phyloP scores from a whole-genome alignment of 2,329 filamentous ascomycete genomes.

The Colletotrichum lentis region DNA sequence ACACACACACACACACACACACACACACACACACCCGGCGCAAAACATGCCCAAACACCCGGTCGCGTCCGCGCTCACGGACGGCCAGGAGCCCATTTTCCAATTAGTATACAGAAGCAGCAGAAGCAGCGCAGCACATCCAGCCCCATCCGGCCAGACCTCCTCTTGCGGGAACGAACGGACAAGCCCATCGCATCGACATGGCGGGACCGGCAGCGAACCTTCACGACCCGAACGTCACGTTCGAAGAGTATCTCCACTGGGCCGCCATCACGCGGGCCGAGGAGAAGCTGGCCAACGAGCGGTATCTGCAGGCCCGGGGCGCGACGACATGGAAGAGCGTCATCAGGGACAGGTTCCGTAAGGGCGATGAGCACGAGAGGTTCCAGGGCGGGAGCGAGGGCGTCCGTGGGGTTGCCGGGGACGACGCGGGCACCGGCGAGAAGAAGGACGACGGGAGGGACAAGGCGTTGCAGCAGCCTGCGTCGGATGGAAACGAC shows the following conservation, averaged over 20 bases:
- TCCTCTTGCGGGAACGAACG: not conserved
- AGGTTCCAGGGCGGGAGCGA: conserved; percentile 13
- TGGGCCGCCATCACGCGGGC: conserved; percentile 42
- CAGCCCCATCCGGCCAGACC: not conserved
- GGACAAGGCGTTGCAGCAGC: conserved; percentile 9
- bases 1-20: too few species aligned
- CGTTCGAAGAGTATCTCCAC: conserved; percentile 44
- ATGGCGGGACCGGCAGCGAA: conserved; percentile 4
- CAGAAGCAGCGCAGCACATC: not conserved
- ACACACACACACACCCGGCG: conserved; percentile 12
- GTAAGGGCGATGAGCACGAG: conserved; percentile 35
- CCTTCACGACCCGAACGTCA: conserved; percentile 40
- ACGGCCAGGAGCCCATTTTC: not conserved
- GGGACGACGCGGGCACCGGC: not conserved
- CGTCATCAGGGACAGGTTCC: conserved; percentile 37
- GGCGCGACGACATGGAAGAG: conserved; percentile 35
- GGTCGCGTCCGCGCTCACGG: conserved; percentile 17
- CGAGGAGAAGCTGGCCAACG: conserved; percentile 38
- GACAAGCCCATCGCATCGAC: not conserved
- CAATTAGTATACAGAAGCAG: not conserved
- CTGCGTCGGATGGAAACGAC: not conserved
- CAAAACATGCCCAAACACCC: conserved; percentile 18
- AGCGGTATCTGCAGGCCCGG: conserved; percentile 26
- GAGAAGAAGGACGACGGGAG: conserved; percentile 1
- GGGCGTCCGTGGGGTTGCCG: not conserved